Conservation (phyloP, 495 filamentous ascomycete genomes). For the Talaromyces nanjingensis region DNA sequence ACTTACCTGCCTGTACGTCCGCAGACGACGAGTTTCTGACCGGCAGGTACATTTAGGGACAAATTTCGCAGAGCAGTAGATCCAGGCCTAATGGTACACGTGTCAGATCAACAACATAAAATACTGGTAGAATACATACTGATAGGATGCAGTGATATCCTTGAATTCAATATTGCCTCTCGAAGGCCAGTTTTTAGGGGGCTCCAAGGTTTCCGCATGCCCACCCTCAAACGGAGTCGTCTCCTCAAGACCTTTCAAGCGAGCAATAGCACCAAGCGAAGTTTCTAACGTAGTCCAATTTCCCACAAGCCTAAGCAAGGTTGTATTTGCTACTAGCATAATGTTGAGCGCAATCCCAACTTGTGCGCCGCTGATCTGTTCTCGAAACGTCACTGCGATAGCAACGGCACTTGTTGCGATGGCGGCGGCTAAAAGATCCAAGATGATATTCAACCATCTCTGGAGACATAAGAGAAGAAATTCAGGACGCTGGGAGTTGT, state of each 20-base stretch:
- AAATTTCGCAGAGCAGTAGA: constrained; percentile 10
- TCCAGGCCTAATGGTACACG: not conserved
- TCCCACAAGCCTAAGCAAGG: constrained; percentile 25
- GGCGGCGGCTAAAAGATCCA: constrained; percentile 37
- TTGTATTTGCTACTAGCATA: constrained; percentile 16
- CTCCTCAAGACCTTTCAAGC: constrained; percentile 21
- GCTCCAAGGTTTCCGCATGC: constrained; percentile 10
- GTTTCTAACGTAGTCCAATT: constrained; percentile 35
- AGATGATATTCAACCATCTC: constrained; percentile 41
- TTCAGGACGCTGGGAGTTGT: constrained; percentile 34
- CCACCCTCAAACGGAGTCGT: constrained; percentile 18
- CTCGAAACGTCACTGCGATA: constrained; percentile 17
- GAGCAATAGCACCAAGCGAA: constrained; percentile 24
- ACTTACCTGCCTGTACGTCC: constrained; percentile 21
- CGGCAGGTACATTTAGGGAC: constrained; percentile 16
- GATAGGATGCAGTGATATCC: constrained; percentile 6
- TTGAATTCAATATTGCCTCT: constrained; percentile 14
- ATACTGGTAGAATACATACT: not conserved
- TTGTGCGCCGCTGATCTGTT: constrained; percentile 17
- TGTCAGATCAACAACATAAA: not conserved
- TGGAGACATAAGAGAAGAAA: constrained; percentile 50
- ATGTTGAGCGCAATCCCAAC: constrained; percentile 26
- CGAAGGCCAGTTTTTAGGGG: constrained; percentile 16
- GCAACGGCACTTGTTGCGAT: constrained; percentile 20
- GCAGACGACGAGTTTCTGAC: constrained; percentile 27